Conservation (phyloP, 148 eudicot species). For the Vaccinium corymbosum region DNA sequence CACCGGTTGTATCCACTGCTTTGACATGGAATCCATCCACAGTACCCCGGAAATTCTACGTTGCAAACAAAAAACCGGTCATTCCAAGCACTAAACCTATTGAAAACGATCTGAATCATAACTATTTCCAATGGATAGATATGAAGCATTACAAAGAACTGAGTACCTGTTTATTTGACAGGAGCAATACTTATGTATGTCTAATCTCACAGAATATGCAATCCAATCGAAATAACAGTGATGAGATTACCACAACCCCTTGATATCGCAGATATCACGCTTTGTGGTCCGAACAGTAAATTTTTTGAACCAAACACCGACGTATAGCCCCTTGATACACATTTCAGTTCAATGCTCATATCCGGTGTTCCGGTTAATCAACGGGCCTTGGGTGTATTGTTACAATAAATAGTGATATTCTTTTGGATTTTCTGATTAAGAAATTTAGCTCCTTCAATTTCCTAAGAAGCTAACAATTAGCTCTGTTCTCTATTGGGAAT, state of each 20-base stretch:
- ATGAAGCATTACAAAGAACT: not conserved
- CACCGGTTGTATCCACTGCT: slow-evolving; percentile 82
- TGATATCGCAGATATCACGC: not conserved
- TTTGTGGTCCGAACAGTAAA: no score
- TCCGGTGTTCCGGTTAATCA: no score
- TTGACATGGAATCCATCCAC: slow-evolving; percentile 59
- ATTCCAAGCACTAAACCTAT: not conserved
- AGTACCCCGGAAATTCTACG: not conserved
- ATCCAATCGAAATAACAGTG: not conserved
- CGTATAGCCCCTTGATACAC: no score
- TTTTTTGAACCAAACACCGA: no score
- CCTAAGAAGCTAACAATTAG: not conserved
- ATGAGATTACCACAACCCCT: not conserved
- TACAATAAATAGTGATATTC: no score
- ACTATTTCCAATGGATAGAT: not conserved
- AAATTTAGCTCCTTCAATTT: no score
- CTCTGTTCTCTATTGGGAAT: not conserved
- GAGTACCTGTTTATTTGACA: not conserved
- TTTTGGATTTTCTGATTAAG: no score
- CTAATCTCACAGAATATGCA: not conserved
- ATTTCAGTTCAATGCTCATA: no score
- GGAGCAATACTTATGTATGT: not conserved
- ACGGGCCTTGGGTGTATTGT: no score
- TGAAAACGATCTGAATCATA: not conserved
- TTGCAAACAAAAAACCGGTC: not conserved